Base-by-base conservation (phyloP, 2,329 filamentous ascomycete genomes). In the Penicillium sp. region DNA sequence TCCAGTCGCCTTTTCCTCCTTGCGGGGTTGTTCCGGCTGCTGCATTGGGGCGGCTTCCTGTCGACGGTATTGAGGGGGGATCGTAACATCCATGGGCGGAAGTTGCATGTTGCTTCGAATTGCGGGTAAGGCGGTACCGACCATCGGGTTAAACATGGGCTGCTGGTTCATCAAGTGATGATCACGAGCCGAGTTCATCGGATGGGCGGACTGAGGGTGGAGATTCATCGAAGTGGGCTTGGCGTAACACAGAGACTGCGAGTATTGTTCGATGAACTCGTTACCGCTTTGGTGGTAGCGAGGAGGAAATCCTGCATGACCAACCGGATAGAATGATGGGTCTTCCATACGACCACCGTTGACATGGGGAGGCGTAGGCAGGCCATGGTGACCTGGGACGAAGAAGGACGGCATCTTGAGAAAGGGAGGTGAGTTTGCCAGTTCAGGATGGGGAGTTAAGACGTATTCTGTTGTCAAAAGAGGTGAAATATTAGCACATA, bases 1-100 rank as follows among this genome's bases (percentile, higher is more conserved):
- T 71, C 92, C 91, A 51, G 83, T 83, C n/a, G 83, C 76, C 71
- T 86, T 86, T 63, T 86, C 84, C 64, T 86, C 84, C 71, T 86
- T 86, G 26, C 67, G 71, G 27, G 57, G 67, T 46, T 71, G 65
- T 53, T 74, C 70, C 26, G 60, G 64, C 48, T 70, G 71, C 32
- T 68, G 64, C 51, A 71, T 69, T 47, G 61, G 51, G 49, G 61
- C 51, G 11, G 68, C 61, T 39, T 77, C 74, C 48, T 73, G 70
- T 44, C 71, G 73, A 45, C 72, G 73, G 60, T 76, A 76, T 51
- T 76, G 74, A 26, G 69, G 67, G 13, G 72, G 69, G 39, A 76
- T 70, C n/a, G 72, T 65, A 56, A 63, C 70, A 16, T 76, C 74
- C 72, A 75, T 74, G 32, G 73, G 67, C 18, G 72, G 71, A 35